phyloP scores from a whole-genome alignment of 73 alveolate species.

The Paramecium primaurelia region DNA sequence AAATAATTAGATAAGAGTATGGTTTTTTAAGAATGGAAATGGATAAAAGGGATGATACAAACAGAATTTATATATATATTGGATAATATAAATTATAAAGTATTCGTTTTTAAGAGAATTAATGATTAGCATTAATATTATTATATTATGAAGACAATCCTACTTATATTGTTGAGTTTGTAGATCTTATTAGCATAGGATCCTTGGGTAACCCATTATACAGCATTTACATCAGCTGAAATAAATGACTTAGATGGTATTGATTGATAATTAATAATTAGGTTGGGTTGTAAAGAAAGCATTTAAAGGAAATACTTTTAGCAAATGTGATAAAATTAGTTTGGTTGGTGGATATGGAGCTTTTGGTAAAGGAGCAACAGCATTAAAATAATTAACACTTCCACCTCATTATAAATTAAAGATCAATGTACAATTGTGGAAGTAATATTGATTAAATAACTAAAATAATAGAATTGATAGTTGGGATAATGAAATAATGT shows the following conservation, averaged over 20 bases:
- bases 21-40: neutral
- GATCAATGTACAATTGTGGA: slow-evolving; percentile 27
- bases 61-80: neutral
- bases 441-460: neutral
- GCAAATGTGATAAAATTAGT: neutral
- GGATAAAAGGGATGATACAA: neutral
- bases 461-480: slow-evolving; percentile 19
- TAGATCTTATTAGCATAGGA: neutral
- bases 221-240: slow-evolving; percentile 27
- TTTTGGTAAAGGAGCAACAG: slow-evolving; percentile 40
- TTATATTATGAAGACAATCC: slow-evolving; percentile 21
- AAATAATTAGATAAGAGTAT: neutral
- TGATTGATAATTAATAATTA: neutral
- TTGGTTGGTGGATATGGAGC: slow-evolving; percentile 49
- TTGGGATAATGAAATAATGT: slow-evolving; percentile 43
- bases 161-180: neutral
- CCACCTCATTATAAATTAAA: slow-evolving; percentile 48
- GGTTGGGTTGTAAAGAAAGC: slow-evolving; percentile 46
- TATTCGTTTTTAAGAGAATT: slow-evolving; percentile 41
- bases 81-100: neutral
- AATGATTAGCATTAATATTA: neutral
- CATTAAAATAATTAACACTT: slow-evolving; percentile 2
- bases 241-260: slow-evolving; percentile 35
- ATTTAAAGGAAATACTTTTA: neutral
- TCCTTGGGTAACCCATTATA: slow-evolving; percentile 20